A percentile compares a stretch with the other conserved stretches of the same genome.
Conservation (phyloP, 768 basidiomycete genomes). For the Phlebiopsis gigantea region DNA sequence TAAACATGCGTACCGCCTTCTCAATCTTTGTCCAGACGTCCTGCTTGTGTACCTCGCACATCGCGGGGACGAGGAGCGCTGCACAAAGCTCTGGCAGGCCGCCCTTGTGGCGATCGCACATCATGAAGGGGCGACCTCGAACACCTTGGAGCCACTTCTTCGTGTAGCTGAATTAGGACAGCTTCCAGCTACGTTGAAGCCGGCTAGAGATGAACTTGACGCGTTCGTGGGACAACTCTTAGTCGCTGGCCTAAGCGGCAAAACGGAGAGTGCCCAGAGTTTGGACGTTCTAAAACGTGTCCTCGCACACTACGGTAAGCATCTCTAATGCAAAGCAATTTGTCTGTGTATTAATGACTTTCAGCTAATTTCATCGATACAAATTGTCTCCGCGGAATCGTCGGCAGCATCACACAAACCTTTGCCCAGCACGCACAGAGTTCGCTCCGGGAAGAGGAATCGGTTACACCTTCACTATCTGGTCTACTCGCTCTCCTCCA, state of each 20-base stretch:
- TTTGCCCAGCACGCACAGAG: constrained; percentile 33
- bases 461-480: constrained; percentile 27
- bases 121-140: constrained; percentile 26
- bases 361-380: constrained; percentile 26
- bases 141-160: constrained; percentile 34
- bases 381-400: constrained; percentile 28
- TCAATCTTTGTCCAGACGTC: constrained; percentile 37
- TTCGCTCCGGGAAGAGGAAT: constrained; percentile 25
- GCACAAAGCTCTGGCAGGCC: constrained; percentile 39
- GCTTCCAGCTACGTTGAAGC: constrained; percentile 43
- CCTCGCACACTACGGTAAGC: constrained; percentile 22
- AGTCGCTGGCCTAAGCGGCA: constrained; percentile 29
- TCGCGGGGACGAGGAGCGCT: constrained; percentile 28
- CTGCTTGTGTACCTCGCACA: constrained; percentile 49
- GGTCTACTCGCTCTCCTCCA: constrained; percentile 28
- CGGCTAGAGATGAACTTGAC: constrained; percentile 41
- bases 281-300: constrained; percentile 34
- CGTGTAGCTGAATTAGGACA: constrained; percentile 32
- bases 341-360: background rate
- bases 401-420: constrained; percentile 27
- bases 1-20: constrained; percentile 33
- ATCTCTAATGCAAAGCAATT: background rate
- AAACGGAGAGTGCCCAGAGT: constrained; percentile 19
- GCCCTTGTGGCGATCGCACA: constrained; percentile 40
- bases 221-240: constrained; percentile 35